Percentiles rank a stretch among this genome's conserved stretches.
These are phyloP conservation scores for Vachellia collinsii DNA, from an alignment of 306 rosid genomes.

Conservation along the genomic window DNA sequence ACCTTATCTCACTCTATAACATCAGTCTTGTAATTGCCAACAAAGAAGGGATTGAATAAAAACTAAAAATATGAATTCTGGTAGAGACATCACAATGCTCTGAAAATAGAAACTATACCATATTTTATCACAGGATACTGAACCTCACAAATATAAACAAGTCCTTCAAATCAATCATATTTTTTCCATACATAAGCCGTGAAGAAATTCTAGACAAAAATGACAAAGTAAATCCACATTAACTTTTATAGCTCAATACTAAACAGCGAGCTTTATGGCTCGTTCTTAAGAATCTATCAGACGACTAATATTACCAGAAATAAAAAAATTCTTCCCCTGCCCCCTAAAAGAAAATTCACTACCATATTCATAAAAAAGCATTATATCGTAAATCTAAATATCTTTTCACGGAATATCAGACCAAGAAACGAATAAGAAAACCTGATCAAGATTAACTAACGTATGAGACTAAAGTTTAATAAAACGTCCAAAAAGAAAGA, in stretches of 20 bases:
- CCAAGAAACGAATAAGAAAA: slow-evolving; percentile 37
- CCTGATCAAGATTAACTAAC: slow-evolving; percentile 23
- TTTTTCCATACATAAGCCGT: not conserved
- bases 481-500: not conserved
- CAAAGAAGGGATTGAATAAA: not conserved
- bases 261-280: not conserved
- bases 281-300: slow-evolving; percentile 11
- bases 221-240: too few species aligned
- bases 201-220: not conserved
- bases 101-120: not conserved
- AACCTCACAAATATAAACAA: not conserved
- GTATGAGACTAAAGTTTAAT: not conserved
- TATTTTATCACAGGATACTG: not conserved
- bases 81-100: not conserved
- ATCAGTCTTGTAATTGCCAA: not conserved
- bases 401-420: slow-evolving; percentile 11
- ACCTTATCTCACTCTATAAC: not conserved
- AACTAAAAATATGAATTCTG: not conserved
- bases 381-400: not conserved
- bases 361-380: not conserved
- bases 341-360: not conserved
- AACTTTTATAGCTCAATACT: not conserved
- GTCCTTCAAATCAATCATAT: slow-evolving; percentile 8
- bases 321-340: not conserved
- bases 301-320: slow-evolving; percentile 6